Evolutionary conservation across 2,329 filamentous ascomycete species (phyloP).

Genomic region (Helminthosporium solani): DNA sequence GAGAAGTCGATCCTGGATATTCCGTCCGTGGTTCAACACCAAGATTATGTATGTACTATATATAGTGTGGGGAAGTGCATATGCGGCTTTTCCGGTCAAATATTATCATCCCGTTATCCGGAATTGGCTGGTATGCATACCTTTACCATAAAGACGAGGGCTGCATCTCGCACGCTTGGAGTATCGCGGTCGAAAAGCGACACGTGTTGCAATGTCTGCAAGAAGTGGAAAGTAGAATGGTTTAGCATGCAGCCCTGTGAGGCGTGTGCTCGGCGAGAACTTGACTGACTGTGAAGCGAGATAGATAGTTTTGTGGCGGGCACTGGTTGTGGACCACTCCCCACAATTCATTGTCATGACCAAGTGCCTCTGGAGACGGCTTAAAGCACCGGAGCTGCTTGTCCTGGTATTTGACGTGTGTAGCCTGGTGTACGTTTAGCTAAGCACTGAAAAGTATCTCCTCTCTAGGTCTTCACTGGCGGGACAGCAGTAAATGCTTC

Average conservation of each 20-base stretch:
- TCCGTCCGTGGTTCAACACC: too few species aligned
- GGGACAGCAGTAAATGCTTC: constrained; percentile 33
- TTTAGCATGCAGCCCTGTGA: constrained; percentile 30
- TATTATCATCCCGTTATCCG: too few species aligned
- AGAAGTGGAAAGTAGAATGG: constrained; percentile 32
- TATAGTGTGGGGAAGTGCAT: too few species aligned
- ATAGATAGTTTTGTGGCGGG: too few species aligned
- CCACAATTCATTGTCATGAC: not conserved
- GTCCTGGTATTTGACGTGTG: constrained; percentile 59
- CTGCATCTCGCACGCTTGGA: too few species aligned
- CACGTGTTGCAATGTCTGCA: constrained; percentile 35
- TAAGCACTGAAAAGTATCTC: constrained; percentile 55
- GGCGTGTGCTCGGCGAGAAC: constrained; percentile 18
- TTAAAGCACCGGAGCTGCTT: not conserved
- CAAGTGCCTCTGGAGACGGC: not conserved
- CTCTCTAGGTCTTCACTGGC: constrained; percentile 45
- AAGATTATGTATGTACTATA: too few species aligned
- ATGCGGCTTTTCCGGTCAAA: too few species aligned
- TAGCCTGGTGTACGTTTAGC: constrained; percentile 61
- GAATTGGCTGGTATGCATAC: too few species aligned
- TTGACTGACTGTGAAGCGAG: constrained; percentile 26
- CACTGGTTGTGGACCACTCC: too few species aligned
- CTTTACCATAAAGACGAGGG: too few species aligned
- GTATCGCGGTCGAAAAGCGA: constrained; percentile 33
- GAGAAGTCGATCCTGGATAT: too few species aligned